Evolutionary conservation across 345 rosid species (phyloP).

Genomic region (Syzygium aromaticum): DNA sequence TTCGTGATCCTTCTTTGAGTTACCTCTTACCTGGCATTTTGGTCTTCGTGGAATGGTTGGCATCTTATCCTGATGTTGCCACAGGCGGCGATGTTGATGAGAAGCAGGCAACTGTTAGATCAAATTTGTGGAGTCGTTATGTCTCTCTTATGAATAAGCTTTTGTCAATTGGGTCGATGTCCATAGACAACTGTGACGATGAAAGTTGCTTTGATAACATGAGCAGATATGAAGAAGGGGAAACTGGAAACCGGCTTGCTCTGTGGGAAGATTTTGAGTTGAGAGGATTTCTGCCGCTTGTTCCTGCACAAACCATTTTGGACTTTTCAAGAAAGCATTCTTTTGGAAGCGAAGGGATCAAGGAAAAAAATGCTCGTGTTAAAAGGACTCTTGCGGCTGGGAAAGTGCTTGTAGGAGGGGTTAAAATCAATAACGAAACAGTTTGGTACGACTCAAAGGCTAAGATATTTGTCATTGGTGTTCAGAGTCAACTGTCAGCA

Average conservation of each 20-base stretch:
- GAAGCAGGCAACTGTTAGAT: slow-evolving; percentile 46
- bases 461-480: slow-evolving; percentile 68
- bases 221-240: slow-evolving; percentile 91
- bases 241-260: slow-evolving; percentile 82
- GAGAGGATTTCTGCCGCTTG: slow-evolving; percentile 83
- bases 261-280: slow-evolving; percentile 91
- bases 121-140: slow-evolving; percentile 62
- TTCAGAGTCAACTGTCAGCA: slow-evolving; percentile 21
- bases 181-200: slow-evolving; percentile 60
- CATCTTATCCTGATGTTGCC: slow-evolving; percentile 79
- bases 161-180: slow-evolving; percentile 32
- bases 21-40: slow-evolving; percentile 70
- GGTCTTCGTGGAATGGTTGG: slow-evolving; percentile 91
- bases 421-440: slow-evolving; percentile 47
- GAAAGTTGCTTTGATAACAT: slow-evolving; percentile 79
- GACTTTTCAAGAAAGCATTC: slow-evolving; percentile 75
- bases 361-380: slow-evolving; percentile 60
- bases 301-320: slow-evolving; percentile 79
- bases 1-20: slow-evolving; percentile 65
- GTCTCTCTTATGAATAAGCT: slow-evolving; percentile 60
- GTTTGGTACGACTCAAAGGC: slow-evolving; percentile 56
- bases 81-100: slow-evolving; percentile 58
- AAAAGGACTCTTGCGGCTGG: slow-evolving; percentile 87
- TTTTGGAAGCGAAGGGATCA: slow-evolving; percentile 49
- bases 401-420: slow-evolving; percentile 55